phyloP scores from a whole-genome alignment of 768 basidiomycete genomes.

The Psilocybe subaeruginosa region DNA sequence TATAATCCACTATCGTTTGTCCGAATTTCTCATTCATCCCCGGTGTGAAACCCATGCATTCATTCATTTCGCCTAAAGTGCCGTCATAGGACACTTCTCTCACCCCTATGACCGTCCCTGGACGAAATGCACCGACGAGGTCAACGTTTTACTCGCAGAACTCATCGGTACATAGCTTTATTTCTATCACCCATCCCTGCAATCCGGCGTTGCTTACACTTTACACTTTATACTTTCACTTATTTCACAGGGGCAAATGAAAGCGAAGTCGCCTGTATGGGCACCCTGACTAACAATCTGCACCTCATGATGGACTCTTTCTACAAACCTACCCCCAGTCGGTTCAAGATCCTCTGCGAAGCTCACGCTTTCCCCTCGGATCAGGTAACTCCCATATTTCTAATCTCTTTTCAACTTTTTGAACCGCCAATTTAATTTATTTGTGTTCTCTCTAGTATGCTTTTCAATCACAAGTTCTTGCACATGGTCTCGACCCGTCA shows the following conservation, averaged over 20 bases:
- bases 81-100: constrained; percentile 85
- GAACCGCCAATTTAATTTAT: constrained; percentile 12
- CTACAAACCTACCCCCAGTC: constrained; percentile 83
- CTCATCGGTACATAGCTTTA: constrained; percentile 68
- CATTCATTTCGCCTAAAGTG: constrained; percentile 47
- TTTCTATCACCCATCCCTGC: constrained; percentile 5
- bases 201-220: constrained; percentile 20
- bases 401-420: constrained; percentile 7
- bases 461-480: constrained; percentile 85
- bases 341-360: constrained; percentile 96
- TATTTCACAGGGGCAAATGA: constrained; percentile 71
- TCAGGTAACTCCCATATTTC: constrained; percentile 58
- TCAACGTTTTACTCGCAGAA: constrained; percentile 76
- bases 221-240: constrained; percentile 9
- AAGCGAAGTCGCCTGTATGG: constrained; percentile 94
- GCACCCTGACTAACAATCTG: constrained; percentile 92
- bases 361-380: constrained; percentile 95
- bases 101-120: constrained; percentile 88
- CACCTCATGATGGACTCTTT: constrained; percentile 95
- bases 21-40: constrained; percentile 16
- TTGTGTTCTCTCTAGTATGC: constrained; percentile 75
- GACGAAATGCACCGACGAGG: constrained; percentile 74
- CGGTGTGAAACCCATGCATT: constrained; percentile 14
- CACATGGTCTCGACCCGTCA: constrained; percentile 78
- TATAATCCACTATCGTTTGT: constrained; percentile 1